Conservation (phyloP, 164 flowering plant genomes). For the Kalanchoe fedtschenkoi region DNA sequence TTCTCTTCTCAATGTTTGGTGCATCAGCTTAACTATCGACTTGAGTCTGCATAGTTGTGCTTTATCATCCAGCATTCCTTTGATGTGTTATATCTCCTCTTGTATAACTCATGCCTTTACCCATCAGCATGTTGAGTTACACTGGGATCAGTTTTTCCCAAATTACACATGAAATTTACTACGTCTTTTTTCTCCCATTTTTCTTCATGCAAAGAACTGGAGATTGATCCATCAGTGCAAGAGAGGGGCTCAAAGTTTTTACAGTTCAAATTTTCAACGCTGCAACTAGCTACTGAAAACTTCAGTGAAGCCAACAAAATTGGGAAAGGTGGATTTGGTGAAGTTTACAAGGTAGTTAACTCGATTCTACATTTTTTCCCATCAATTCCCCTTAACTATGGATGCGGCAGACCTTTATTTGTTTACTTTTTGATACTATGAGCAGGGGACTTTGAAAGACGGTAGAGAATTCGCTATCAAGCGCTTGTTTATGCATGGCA, state of each 20-base stretch:
- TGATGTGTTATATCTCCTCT: neutral
- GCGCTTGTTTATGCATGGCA: conserved; percentile 20
- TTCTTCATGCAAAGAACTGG: conserved; percentile 2
- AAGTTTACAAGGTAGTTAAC: conserved; percentile 40
- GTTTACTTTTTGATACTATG: neutral
- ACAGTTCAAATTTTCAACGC: conserved; percentile 47
- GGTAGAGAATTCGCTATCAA: conserved; percentile 54
- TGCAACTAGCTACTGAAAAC: conserved; percentile 45
- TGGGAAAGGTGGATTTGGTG: conserved; percentile 62
- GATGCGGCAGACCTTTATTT: neutral
- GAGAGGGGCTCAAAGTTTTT: conserved; percentile 17
- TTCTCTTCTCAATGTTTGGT: no score
- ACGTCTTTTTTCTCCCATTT: neutral
- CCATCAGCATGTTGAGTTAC: neutral
- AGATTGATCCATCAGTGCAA: conserved; percentile 3
- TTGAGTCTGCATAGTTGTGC: no score
- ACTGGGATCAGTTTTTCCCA: neutral
- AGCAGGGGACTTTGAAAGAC: conserved; percentile 38
- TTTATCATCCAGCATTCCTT: no score
- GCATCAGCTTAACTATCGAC: no score
- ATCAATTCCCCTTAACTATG: neutral
- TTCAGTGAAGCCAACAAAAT: conserved; percentile 33
- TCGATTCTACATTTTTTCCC: neutral
- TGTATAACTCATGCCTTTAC: neutral
- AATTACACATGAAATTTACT: neutral